Base-by-base conservation (phyloP, 1,139 yeast species). In the Fermentozyma sake region DNA sequence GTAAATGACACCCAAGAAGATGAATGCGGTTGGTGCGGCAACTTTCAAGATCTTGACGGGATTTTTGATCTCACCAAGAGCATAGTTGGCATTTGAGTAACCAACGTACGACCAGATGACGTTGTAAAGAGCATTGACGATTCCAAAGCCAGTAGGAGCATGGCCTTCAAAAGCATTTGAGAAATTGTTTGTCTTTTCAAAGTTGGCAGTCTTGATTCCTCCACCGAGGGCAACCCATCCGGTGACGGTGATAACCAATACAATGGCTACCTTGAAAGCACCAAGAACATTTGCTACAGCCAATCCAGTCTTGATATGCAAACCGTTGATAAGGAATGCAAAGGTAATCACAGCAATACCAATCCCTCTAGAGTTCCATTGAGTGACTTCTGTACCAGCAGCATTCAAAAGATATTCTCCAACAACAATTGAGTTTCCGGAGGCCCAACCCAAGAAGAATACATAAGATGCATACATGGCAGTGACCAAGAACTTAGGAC, bases 141-240 rank as follows among this genome's bases (percentile, higher is more conserved):
- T 68, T 35, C 91, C 91, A 47, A 75, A 82, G 5, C 82, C 89
- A 19, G 77, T 63, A n/a, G 86, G 81, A 25, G 69, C 51, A 15
- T 55, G 44, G 22, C 85, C 84, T 4, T 48, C 55, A 45, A 82
- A 82, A 3, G 86, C 75, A 46, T 81, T 52, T 20, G 47, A 42
- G 53, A 81, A 80, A 47, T 80, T 80, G 39, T 75, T 74, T 20
- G 79, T 79, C 37, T 62, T 62, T 38, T 50, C 55, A 37, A 68
- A 71, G 38, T 55, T 55, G 23, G 71, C 67, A 28, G 61, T 58
- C 35, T 73, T 69, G 37, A 74, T 61, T 14, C 85, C 83, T 19
- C 84, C 85, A 31, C 79, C 85, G 28, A 83, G 65, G 2, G 89
- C 93, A 16, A 80, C 86, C 82, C 87, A 80, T 10, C 94, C 94